Percentiles rank a stretch among this genome's conserved stretches.
These are phyloP conservation scores for Colletotrichum lupini DNA, from an alignment of 2,329 filamentous ascomycete species.

Conservation along the genomic window DNA sequence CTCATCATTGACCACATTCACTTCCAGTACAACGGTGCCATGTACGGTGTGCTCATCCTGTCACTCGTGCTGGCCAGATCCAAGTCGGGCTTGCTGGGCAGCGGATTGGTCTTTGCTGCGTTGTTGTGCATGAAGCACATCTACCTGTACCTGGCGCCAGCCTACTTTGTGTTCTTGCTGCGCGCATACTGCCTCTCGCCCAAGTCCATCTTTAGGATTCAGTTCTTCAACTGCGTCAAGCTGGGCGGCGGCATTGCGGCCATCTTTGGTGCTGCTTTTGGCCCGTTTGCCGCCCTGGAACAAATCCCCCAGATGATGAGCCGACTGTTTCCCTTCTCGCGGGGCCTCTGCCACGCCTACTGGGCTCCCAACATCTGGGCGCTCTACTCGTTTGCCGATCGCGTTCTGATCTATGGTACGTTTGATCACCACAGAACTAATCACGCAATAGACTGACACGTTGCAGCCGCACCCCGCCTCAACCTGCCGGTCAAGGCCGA, in stretches of 20 bases:
- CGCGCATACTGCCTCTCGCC: conserved; percentile 87
- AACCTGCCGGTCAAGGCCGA: conserved; percentile 78
- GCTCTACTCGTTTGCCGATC: conserved; percentile 91
- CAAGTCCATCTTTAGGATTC: conserved; percentile 79
- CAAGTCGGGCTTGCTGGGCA: conserved; percentile 78
- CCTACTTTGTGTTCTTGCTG: conserved; percentile 95
- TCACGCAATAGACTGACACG: conserved; percentile 45
- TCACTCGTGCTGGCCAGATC: conserved; percentile 87
- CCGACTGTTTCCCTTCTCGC: conserved; percentile 91
- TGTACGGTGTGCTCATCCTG: conserved; percentile 90
- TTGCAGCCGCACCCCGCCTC: conserved; percentile 80
- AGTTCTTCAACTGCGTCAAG: conserved; percentile 84
- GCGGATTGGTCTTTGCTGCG: conserved; percentile 85
- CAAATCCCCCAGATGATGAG: conserved; percentile 87
- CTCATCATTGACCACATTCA: conserved; percentile 98
- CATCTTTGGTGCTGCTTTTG: conserved; percentile 85
- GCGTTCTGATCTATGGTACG: conserved; percentile 83
- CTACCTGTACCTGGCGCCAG: conserved; percentile 94
- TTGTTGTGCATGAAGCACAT: conserved; percentile 98
- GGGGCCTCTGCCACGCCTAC: conserved; percentile 95
- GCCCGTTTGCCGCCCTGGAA: conserved; percentile 83
- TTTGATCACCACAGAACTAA: conserved; percentile 25
- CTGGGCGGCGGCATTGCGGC: conserved; percentile 78
- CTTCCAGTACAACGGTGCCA: conserved; percentile 98
- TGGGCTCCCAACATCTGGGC: conserved; percentile 99